A percentile compares a stretch with the other conserved stretches of the same genome.
Conservation (phyloP, 148 eudicot species). For the Pharnaceum exiguum region DNA sequence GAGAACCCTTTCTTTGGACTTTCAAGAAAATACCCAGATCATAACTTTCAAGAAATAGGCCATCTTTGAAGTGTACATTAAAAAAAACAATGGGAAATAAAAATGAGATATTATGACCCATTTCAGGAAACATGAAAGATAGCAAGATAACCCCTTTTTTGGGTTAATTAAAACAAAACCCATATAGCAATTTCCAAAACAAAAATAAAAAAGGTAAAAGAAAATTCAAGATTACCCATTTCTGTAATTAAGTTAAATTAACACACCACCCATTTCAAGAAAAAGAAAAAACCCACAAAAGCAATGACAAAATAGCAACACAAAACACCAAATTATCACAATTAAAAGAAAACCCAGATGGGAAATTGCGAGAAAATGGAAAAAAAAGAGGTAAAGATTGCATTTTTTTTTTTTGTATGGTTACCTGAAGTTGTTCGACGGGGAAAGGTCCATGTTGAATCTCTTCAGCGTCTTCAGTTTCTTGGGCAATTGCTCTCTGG, state of each 20-base stretch:
- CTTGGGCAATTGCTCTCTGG: conserved; percentile 38
- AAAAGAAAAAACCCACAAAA: no score
- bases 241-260: no score
- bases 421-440: conserved; percentile 80
- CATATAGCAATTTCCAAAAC: not conserved
- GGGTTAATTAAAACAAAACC: not conserved
- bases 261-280: not conserved
- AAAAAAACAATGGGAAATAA: no score
- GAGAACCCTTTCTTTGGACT: not conserved
- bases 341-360: conserved; percentile 7
- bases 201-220: not conserved
- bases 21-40: conserved; percentile 3
- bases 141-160: not conserved
- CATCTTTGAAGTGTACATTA: no score
- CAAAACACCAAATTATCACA: no score
- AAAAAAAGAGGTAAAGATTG: not conserved
- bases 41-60: no score
- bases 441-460: conserved; percentile 84
- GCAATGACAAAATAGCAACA: no score
- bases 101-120: conserved; percentile 9
- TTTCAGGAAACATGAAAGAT: not conserved
- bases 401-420: no score
- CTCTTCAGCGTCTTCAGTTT: conserved; percentile 49
- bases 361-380: not conserved
- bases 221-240: no score